Evolutionary conservation across 2,329 filamentous ascomycete species (phyloP).

Genomic region (Fusarium scirpi): DNA sequence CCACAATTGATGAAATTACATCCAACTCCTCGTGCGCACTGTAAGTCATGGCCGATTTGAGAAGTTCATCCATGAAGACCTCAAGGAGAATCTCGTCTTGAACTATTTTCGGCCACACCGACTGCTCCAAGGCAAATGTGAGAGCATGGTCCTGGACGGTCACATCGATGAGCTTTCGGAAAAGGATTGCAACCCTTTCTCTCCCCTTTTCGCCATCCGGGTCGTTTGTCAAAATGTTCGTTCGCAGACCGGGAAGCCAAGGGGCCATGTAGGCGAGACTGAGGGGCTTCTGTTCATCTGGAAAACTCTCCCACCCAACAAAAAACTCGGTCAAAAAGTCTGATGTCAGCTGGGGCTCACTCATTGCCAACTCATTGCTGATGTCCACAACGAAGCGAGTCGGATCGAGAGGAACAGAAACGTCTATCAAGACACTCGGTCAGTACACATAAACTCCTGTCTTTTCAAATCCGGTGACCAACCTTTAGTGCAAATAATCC

Average conservation of each 20-base stretch:
- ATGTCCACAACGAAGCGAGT: conserved; percentile 74
- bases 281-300: conserved; percentile 73
- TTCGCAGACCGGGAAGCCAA: conserved; percentile 73
- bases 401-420: conserved; percentile 72
- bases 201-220: conserved; percentile 73
- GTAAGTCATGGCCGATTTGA: conserved; percentile 70
- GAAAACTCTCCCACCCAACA: conserved; percentile 77
- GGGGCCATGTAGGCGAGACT: conserved; percentile 78
- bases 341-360: conserved; percentile 74
- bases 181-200: conserved; percentile 72
- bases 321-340: conserved; percentile 81
- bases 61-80: conserved; percentile 74
- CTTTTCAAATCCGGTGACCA: conserved; percentile 30
- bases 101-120: conserved; percentile 73
- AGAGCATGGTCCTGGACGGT: conserved; percentile 71
- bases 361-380: conserved; percentile 70
- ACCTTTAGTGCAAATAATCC: conserved; percentile 73
- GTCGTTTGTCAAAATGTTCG: conserved; percentile 69
- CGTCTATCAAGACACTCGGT: conserved; percentile 56
- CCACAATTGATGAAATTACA: conserved; percentile 70
- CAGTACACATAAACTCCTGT: not conserved
- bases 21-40: conserved; percentile 71
- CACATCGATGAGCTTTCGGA: conserved; percentile 75
- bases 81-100: conserved; percentile 74
- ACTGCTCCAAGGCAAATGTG: conserved; percentile 71